phyloP scores from a whole-genome alignment of 2,329 filamentous ascomycete species.

The Phymatotrichopsis omnivora region DNA sequence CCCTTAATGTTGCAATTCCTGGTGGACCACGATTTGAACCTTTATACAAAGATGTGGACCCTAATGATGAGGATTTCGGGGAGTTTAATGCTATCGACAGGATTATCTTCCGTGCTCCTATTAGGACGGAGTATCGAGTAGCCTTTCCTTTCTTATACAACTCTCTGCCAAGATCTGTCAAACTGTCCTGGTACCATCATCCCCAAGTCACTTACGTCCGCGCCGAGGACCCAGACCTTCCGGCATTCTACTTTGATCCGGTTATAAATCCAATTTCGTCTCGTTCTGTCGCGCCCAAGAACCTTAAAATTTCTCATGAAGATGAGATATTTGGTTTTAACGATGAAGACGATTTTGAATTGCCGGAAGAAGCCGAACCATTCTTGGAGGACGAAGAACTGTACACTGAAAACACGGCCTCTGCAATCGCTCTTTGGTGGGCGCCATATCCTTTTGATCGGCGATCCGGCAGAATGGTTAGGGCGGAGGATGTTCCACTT shows the following conservation, averaged over 20 bases:
- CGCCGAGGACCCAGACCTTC: conserved; percentile 76
- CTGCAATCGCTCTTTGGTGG: conserved; percentile 95
- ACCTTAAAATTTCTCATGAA: conserved; percentile 82
- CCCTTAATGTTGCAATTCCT: conserved; percentile 93
- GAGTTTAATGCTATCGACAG: conserved; percentile 99
- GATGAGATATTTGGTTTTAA: conserved; percentile 82
- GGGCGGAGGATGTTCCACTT: conserved; percentile 90
- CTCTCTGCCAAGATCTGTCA: conserved; percentile 85
- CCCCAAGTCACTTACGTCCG: conserved; percentile 87
- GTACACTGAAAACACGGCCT: conserved; percentile 77
- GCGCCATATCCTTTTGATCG: conserved; percentile 93
- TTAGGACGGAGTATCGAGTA: conserved; percentile 90
- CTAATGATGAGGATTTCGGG: conserved; percentile 97
- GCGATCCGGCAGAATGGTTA: conserved; percentile 88
- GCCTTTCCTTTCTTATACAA: conserved; percentile 95
- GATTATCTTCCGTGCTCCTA: conserved; percentile 93
- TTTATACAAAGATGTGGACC: conserved; percentile 95
- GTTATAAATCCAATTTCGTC: conserved; percentile 96
- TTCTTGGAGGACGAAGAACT: conserved; percentile 85
- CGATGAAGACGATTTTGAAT: conserved; percentile 74
- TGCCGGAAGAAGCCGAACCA: conserved; percentile 70
- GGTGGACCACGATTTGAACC: conserved; percentile 95
- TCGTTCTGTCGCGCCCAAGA: conserved; percentile 85
- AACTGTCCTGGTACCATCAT: conserved; percentile 85
- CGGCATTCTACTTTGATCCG: conserved; percentile 97